A percentile compares a stretch with the other conserved stretches of the same genome.
Conservation (phyloP, 768 basidiomycete genomes). For the Leccinum subgranulosum region DNA sequence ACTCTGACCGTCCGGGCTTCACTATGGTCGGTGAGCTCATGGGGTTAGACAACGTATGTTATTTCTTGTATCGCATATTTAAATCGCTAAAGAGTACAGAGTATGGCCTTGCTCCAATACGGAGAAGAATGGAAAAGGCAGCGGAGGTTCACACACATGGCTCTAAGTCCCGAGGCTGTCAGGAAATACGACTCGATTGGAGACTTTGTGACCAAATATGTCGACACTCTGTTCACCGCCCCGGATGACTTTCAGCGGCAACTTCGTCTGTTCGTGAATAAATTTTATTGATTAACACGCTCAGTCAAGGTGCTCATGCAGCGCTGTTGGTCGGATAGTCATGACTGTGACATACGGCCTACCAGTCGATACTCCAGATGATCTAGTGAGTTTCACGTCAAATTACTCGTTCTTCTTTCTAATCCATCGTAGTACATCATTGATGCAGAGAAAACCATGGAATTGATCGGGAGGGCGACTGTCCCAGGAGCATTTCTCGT, state of each 20-base stretch:
- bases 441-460: constrained; percentile 26
- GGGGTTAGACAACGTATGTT: constrained; percentile 17
- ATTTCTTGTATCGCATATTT: neutral
- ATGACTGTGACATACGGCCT: constrained; percentile 27
- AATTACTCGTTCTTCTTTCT: neutral
- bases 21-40: constrained; percentile 37
- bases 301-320: neutral
- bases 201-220: constrained; percentile 23
- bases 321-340: constrained; percentile 15
- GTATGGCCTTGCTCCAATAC: constrained; percentile 22
- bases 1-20: constrained; percentile 34
- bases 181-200: constrained; percentile 32
- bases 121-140: constrained; percentile 20
- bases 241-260: constrained; percentile 20
- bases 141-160: constrained; percentile 29
- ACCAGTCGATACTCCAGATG: constrained; percentile 15
- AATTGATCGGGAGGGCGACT: constrained; percentile 20
- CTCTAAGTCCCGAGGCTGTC: constrained; percentile 29
- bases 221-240: constrained; percentile 7
- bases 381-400: constrained; percentile 12
- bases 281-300: neutral
- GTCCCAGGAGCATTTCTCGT: constrained; percentile 29
- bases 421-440: constrained; percentile 25
- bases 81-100: constrained; percentile 10
- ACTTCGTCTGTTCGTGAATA: constrained; percentile 18